Percentiles rank a stretch among this genome's conserved stretches.
Conservation (phyloP, 192 early-diverging fungal species). For the Backusella macrospora region DNA sequence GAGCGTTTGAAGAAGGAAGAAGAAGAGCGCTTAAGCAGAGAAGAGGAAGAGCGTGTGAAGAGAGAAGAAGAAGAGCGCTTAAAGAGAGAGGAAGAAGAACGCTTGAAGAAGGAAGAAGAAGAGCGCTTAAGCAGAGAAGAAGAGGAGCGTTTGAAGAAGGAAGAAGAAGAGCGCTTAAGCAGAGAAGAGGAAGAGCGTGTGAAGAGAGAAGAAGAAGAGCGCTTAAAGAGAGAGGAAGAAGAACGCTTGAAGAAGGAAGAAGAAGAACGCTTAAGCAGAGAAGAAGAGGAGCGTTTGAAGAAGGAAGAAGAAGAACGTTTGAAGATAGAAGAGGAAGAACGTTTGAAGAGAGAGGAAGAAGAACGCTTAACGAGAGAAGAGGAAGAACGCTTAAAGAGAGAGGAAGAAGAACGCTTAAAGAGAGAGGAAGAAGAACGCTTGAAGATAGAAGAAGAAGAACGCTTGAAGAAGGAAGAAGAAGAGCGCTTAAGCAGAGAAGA, state of each 20-base stretch:
- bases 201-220: neutral
- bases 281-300: neutral
- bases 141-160: neutral
- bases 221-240: neutral
- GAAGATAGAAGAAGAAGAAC: neutral
- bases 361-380: neutral
- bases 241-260: neutral
- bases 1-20: neutral
- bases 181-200: neutral
- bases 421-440: too few relatives aligned
- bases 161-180: neutral
- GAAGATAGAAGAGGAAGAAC: too few relatives aligned
- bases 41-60: neutral
- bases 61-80: neutral
- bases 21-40: neutral
- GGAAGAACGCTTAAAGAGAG: too few relatives aligned
- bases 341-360: neutral
- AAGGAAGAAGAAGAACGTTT: neutral
- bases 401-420: too few relatives aligned
- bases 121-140: neutral
- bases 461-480: neutral
- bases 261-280: neutral
- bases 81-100: neutral
- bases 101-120: neutral
- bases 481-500: neutral